phyloP scores from a whole-genome alignment of 441 rosid genomes.

The Viola pubescens region DNA sequence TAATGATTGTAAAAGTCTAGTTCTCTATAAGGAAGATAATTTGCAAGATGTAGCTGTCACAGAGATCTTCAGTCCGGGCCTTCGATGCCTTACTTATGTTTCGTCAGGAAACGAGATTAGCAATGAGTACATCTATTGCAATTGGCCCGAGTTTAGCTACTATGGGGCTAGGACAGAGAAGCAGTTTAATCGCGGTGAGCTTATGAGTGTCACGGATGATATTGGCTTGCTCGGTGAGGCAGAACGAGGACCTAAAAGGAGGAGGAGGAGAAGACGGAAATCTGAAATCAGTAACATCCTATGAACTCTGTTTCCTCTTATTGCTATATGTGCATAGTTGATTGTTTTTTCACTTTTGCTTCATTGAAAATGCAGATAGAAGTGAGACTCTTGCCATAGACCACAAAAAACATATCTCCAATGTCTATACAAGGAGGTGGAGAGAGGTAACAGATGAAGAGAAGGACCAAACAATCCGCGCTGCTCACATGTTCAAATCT shows the following conservation, averaged over 20 bases:
- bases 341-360: slow-evolving; percentile 3
- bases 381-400: slow-evolving; percentile 5
- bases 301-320: slow-evolving; percentile 3
- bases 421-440: slow-evolving; percentile 16
- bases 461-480: slow-evolving; percentile 19
- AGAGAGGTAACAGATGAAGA: slow-evolving; percentile 26
- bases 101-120: background rate
- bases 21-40: slow-evolving; percentile 13
- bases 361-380: slow-evolving; percentile 9
- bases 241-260: slow-evolving; percentile 5
- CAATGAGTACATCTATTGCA: slow-evolving; percentile 6
- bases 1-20: slow-evolving; percentile 4
- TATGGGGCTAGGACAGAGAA: background rate
- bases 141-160: slow-evolving; percentile 6
- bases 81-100: background rate
- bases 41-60: background rate
- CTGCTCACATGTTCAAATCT: slow-evolving; percentile 27
- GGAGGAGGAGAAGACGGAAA: slow-evolving; percentile 17
- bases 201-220: slow-evolving; percentile 6
- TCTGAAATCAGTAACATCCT: slow-evolving; percentile 22
- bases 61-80: slow-evolving; percentile 6
- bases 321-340: slow-evolving; percentile 4
- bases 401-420: slow-evolving; percentile 2
- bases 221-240: slow-evolving; percentile 5
- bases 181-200: slow-evolving; percentile 12